phyloP scores from a whole-genome alignment of 371 early-diverging fungal genomes.

The Haplosporangium sp. region DNA sequence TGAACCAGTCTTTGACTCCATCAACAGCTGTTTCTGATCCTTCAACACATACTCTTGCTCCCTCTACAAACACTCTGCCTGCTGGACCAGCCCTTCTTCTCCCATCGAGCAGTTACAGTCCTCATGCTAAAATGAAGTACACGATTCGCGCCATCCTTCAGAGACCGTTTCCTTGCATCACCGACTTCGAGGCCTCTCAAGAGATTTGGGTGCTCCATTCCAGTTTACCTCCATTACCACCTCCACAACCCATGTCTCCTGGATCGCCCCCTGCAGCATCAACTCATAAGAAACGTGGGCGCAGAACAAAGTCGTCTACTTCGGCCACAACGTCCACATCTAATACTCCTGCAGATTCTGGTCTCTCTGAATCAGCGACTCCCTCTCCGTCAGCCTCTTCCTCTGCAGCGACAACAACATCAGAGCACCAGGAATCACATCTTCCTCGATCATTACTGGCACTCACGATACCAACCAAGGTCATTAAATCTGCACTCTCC shows the following conservation, averaged over 20 bases:
- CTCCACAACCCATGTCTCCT: conserved; percentile 4
- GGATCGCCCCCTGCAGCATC: background rate
- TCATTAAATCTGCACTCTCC: conserved; percentile 32
- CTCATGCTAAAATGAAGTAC: conserved; percentile 39
- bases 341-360: background rate
- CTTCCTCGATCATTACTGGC: conserved; percentile 3
- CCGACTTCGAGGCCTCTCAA: conserved; percentile 42
- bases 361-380: background rate
- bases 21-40: background rate
- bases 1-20: conserved; percentile 2
- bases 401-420: background rate
- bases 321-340: background rate
- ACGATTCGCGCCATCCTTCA: conserved; percentile 49
- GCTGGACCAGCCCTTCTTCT: conserved; percentile 12
- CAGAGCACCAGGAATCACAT: background rate
- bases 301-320: conserved; percentile 1
- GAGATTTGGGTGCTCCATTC: conserved; percentile 54
- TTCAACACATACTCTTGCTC: background rate
- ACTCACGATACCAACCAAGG: conserved; percentile 26
- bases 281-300: conserved; percentile 2
- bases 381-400: background rate
- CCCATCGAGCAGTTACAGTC: conserved; percentile 44
- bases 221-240: conserved; percentile 19
- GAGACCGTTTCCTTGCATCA: conserved; percentile 41
- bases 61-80: background rate